Base-by-base conservation (phyloP, 331 rosid genomes). In the Prunus yedoensis region DNA sequence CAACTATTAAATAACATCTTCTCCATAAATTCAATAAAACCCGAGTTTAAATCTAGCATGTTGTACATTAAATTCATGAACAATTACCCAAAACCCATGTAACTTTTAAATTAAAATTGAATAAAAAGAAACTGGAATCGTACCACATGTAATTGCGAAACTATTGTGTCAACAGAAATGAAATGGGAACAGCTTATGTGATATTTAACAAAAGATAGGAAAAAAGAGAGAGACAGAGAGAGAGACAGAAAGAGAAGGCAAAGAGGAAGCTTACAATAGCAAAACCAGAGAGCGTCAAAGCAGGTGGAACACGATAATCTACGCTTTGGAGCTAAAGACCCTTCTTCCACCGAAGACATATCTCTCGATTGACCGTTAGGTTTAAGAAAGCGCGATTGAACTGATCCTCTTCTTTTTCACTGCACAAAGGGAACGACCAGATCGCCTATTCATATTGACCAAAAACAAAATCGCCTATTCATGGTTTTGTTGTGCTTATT, bases 251-350 rank as follows among this genome's bases (percentile, higher is more conserved):
- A 69, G 49, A 13, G 68, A 46, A 32, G 56, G 23, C 32, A 23
- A n/a, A 13, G 46, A 2, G 54, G 59, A 38, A 46, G 13, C 63
- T 52, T 93, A 89, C 97, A 87, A 71, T 94, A 94, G 86, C 98
- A 94, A 86, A 94, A 94, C 93, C 90, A 87, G 62, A 94, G 88
- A 63, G 96, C 89, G 63, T 94, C 90, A 71, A 94, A 94, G 83
- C 70, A 66, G 56, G 86, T 61, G 35, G 91, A 0, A 82, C 94
- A 90, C 2, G 90, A 85, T 18, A 91, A 77, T 71, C 80, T 75
- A 70, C 78, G 82, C 25, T 28, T 77, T 11, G 87, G 35, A 58
- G 56, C 58, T 17, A 80, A 56, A 51, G 69, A 0, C 27, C 17
- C 59, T 77, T 77, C 75, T 50, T 83, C 74, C 77, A 83, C 84